Evolutionary conservation across 495 filamentous ascomycete genomes (phyloP).

Genomic region (Aspergillus wentii): DNA sequence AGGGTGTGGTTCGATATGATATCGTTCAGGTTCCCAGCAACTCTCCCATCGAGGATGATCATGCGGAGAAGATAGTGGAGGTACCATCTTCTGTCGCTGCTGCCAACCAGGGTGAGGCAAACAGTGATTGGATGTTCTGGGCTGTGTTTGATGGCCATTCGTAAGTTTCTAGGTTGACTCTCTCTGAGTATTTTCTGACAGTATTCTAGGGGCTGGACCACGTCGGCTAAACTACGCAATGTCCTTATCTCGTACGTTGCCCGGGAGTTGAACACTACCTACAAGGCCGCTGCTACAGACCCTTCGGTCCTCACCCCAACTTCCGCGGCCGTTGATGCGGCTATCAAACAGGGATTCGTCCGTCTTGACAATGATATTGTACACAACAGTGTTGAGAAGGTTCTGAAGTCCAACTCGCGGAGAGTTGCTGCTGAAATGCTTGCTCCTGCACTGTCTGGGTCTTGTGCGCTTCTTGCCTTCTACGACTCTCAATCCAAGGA

Average conservation of each 20-base stretch:
- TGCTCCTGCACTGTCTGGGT: slow-evolving; percentile 89
- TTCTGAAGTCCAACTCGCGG: slow-evolving; percentile 82
- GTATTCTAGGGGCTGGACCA: slow-evolving; percentile 82
- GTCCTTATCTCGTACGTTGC: slow-evolving; percentile 87
- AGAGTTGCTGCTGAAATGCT: slow-evolving; percentile 82
- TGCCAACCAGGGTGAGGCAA: slow-evolving; percentile 44
- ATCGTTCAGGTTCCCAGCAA: slow-evolving; percentile 94
- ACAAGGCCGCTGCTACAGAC: slow-evolving; percentile 68
- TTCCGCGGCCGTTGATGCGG: slow-evolving; percentile 74
- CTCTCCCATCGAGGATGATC: slow-evolving; percentile 97
- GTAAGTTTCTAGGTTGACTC: slow-evolving; percentile 40
- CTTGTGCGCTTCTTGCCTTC: slow-evolving; percentile 93
- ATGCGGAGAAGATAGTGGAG: slow-evolving; percentile 95
- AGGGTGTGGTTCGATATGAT: slow-evolving; percentile 92
- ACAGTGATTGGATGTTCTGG: slow-evolving; percentile 99
- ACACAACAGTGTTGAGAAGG: slow-evolving; percentile 80
- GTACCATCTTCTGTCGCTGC: slow-evolving; percentile 56
- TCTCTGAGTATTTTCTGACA: slow-evolving; percentile 9
- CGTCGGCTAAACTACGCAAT: slow-evolving; percentile 91
- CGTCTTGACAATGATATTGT: slow-evolving; percentile 90
- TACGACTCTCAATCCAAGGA: slow-evolving; percentile 83
- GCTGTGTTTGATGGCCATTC: slow-evolving; percentile 97
- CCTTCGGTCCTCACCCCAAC: slow-evolving; percentile 56
- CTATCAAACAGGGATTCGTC: slow-evolving; percentile 90
- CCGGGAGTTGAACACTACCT: slow-evolving; percentile 88